phyloP scores from a whole-genome alignment of 2,329 filamentous ascomycete species.

The Didymella keratinophila region DNA sequence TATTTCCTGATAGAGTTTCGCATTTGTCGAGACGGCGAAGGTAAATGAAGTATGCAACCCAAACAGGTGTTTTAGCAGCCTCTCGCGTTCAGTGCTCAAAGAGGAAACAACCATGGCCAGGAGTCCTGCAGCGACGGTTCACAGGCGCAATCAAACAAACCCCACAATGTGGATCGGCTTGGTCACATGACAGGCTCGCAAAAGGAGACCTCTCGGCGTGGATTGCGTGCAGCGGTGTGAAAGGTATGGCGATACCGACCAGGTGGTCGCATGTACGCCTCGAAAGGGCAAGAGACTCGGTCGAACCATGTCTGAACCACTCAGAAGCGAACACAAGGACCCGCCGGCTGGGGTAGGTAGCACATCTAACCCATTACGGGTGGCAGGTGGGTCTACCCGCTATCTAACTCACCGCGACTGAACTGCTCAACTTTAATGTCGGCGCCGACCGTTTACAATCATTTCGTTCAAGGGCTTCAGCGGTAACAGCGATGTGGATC shows the following conservation, averaged over 20 bases:
- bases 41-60: slow-evolving; percentile 5
- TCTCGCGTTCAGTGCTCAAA: slow-evolving; percentile 12
- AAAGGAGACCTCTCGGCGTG: slow-evolving; percentile 15
- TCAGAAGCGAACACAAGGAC: slow-evolving; percentile 23
- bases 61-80: slow-evolving; percentile 14
- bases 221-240: slow-evolving; percentile 35
- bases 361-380: slow-evolving; percentile 25
- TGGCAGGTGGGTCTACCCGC: slow-evolving; percentile 27
- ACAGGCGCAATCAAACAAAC: slow-evolving; percentile 9
- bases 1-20: slow-evolving; percentile 1
- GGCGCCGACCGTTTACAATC: slow-evolving; percentile 11
- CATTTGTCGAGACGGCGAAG: slow-evolving; percentile 5
- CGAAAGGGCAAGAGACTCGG: slow-evolving; percentile 25
- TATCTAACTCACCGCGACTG: slow-evolving; percentile 35
- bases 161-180: slow-evolving; percentile 18
- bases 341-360: slow-evolving; percentile 22
- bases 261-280: slow-evolving; percentile 23
- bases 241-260: slow-evolving; percentile 27
- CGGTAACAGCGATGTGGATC: slow-evolving; percentile 12
- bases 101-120: slow-evolving; percentile 6
- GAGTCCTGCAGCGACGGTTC: slow-evolving; percentile 11
- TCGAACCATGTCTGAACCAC: slow-evolving; percentile 18
- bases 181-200: slow-evolving; percentile 32
- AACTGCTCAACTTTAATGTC: slow-evolving; percentile 18
- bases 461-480: slow-evolving; percentile 1